Evolutionary conservation across 2,329 filamentous ascomycete genomes (phyloP), one percentile per base, ranked within the genome.

Genomic region (Xylariales sp.): DNA sequence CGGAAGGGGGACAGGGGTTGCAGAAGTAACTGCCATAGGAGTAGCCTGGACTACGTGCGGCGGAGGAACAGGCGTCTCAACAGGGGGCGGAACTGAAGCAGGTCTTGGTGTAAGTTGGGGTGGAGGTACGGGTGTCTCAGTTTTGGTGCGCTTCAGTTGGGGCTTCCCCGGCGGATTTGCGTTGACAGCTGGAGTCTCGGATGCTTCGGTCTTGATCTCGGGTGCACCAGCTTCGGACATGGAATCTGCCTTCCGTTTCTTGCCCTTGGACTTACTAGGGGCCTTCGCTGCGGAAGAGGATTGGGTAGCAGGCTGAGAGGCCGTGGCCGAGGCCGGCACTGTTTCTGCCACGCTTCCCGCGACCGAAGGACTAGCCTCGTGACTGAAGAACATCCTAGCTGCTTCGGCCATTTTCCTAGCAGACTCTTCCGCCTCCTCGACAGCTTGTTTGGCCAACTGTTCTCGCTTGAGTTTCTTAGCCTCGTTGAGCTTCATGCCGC

Each of bases 401-500:
- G 70, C 72, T 51, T 72, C 68, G 7, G 64, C 62, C 64, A 77
- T 70, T 54, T 74, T 76, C 12, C 71, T 65, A 12, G 70, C 72
- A 7, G 74, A 75, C 50, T 76, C 72, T 53, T 78, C 74, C 12
- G 78, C 79, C 54, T 82, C 79, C 47, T 82, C 76, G 1, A 76
- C 78, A 2, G 79, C 79, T 50, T 74, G 67, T 49, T 78, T 78
- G 10, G 76, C 78, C 49, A 81, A 63, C 5, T 78, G 76, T 59
- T 86, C 80, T 41, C 79, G 70, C 63, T 87, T 87, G 9, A 84
- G 64, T 57, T 85, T 86, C 62, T 87, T 88, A 3, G 86, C 81
- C 52, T 87, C 84, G 55, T 88, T 88, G 18, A 88, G 69, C 55
- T 86, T 84, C 80, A 88, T 86, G 7, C 85, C 84, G 38, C 84